These are phyloP conservation scores for Dalbergia cochinchinensis DNA, from an alignment of 306 rosid species.

Conservation along the genomic window DNA sequence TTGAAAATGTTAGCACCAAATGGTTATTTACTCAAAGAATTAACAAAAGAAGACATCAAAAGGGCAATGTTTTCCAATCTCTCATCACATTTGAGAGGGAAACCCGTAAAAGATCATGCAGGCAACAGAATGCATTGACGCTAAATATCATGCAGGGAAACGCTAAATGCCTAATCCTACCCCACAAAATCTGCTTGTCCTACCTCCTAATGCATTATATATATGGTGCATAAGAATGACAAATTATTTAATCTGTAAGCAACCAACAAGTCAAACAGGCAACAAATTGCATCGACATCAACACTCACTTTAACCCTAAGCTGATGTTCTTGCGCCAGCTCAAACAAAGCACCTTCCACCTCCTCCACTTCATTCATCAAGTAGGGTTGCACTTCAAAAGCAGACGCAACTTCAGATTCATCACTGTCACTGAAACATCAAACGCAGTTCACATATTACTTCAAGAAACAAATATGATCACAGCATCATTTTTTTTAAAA, in stretches of 20 bases:
- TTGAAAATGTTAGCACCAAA: no score
- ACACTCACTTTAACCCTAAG: slow-evolving; percentile 67
- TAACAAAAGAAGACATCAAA: no score
- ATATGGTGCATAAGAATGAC: slow-evolving; percentile 8
- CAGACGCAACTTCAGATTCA: slow-evolving; percentile 57
- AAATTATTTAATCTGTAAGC: slow-evolving; percentile 11
- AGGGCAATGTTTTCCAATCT: no score
- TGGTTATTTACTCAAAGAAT: no score
- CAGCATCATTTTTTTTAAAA: neutral
- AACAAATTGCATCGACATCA: slow-evolving; percentile 14
- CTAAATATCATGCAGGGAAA: no score
- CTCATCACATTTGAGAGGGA: no score
- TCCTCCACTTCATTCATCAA: slow-evolving; percentile 70
- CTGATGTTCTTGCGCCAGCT: slow-evolving; percentile 71
- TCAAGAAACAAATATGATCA: slow-evolving; percentile 21
- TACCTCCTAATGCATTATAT: no score
- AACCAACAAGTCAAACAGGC: slow-evolving; percentile 15
- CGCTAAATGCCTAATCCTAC: no score
- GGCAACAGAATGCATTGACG: no score
- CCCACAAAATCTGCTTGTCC: no score
- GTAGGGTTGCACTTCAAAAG: slow-evolving; percentile 60
- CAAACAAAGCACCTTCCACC: slow-evolving; percentile 73
- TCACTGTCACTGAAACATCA: slow-evolving; percentile 65
- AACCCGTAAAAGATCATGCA: no score
- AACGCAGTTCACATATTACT: slow-evolving; percentile 42